Conservation (phyloP, 306 rosid genomes). For the Prosopis cineraria region DNA sequence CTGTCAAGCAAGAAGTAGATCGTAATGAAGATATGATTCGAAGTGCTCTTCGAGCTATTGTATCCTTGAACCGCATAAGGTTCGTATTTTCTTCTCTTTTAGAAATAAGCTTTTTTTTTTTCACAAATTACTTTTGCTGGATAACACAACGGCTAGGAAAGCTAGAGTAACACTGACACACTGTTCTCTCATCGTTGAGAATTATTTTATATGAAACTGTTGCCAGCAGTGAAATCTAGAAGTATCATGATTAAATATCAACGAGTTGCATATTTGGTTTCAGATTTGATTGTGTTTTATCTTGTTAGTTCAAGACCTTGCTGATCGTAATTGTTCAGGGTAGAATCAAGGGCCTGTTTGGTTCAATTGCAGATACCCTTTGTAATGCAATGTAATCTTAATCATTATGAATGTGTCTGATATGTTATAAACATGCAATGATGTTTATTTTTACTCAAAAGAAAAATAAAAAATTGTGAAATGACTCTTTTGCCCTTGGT, state of each 20-base stretch:
- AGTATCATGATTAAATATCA: background rate
- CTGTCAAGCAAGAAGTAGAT: conserved; percentile 99
- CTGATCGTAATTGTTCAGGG: background rate
- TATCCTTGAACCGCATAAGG: conserved; percentile 94
- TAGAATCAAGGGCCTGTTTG: too few species aligned
- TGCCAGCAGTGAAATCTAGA: background rate
- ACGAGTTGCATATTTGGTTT: background rate
- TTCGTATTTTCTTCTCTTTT: conserved; percentile 43
- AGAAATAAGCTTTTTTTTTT: conserved; percentile 19
- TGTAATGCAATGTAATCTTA: too few species aligned
- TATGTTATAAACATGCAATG: too few species aligned
- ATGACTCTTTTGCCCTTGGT: too few species aligned
- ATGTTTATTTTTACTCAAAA: too few species aligned
- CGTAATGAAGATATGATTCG: conserved; percentile 99
- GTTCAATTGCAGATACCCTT: too few species aligned
- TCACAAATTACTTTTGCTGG: background rate
- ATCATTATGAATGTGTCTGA: too few species aligned
- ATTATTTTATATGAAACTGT: background rate
- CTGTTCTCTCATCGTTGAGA: background rate
- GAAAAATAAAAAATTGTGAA: too few species aligned
- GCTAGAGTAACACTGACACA: background rate
- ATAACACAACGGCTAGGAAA: background rate
- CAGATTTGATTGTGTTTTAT: background rate
- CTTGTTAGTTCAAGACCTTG: background rate
- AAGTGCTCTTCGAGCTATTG: conserved; percentile 96